These are phyloP conservation scores for Rhytidhysteron rufulum DNA, from an alignment of 2,329 filamentous ascomycete genomes.

Conservation along the genomic window DNA sequence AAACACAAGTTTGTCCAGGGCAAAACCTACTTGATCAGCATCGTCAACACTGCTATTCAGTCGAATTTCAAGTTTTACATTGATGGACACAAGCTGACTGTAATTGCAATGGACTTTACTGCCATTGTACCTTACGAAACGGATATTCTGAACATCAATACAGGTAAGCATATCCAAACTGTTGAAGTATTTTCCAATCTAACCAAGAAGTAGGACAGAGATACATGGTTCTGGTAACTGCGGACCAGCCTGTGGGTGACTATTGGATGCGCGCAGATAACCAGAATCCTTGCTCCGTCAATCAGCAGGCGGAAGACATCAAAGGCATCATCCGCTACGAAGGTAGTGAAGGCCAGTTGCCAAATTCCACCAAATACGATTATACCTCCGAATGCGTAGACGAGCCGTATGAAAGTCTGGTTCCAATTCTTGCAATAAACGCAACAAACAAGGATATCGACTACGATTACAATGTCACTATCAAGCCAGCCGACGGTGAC, in stretches of 20 bases:
- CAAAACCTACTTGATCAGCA: constrained; percentile 24
- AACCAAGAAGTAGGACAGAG: constrained; percentile 7
- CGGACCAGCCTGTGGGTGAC: constrained; percentile 16
- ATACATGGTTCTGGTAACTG: constrained; percentile 20
- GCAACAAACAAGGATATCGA: constrained; percentile 17
- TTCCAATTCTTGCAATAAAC: constrained; percentile 26
- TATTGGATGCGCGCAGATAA: constrained; percentile 37
- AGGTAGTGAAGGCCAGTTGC: constrained; percentile 19
- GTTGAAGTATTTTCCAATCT: not conserved
- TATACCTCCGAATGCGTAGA: constrained; percentile 36
- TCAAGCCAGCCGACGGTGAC: constrained; percentile 34
- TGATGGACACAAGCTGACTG: constrained; percentile 37
- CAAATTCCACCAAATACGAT: constrained; percentile 29
- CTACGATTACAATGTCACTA: constrained; percentile 26
- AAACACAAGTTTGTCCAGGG: constrained; percentile 18
- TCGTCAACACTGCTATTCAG: constrained; percentile 35
- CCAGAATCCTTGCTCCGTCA: constrained; percentile 37
- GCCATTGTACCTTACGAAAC: constrained; percentile 36
- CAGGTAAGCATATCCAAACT: constrained; percentile 16
- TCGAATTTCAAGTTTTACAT: constrained; percentile 43
- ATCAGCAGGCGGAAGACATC: constrained; percentile 28
- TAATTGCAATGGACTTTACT: constrained; percentile 37
- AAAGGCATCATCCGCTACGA: constrained; percentile 38
- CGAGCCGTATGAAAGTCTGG: constrained; percentile 32
- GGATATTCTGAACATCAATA: constrained; percentile 32